Conservation (phyloP, 768 basidiomycete genomes). For the Lanmaoa rubissima region DNA sequence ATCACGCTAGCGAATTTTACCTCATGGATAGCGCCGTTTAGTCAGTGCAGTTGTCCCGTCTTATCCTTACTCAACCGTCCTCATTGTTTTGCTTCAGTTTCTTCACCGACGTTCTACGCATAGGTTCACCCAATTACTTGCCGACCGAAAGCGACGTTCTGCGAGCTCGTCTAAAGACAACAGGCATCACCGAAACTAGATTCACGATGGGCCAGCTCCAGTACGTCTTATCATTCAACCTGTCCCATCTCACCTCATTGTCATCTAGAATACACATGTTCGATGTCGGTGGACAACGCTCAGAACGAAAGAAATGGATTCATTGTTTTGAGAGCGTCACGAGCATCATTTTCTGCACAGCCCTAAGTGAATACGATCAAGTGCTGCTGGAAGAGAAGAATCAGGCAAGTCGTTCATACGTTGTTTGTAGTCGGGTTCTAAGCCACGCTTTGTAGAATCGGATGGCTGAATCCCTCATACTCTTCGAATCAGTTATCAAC, state of each 20-base stretch:
- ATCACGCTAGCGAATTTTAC: slow-evolving; percentile 76
- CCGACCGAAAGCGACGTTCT: slow-evolving; percentile 88
- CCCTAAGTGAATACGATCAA: slow-evolving; percentile 75
- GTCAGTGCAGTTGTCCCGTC: slow-evolving; percentile 42
- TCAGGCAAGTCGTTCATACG: slow-evolving; percentile 21
- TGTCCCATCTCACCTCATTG: not conserved
- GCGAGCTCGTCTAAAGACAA: slow-evolving; percentile 83
- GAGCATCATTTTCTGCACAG: slow-evolving; percentile 76
- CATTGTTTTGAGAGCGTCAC: slow-evolving; percentile 79
- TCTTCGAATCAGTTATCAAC: slow-evolving; percentile 79
- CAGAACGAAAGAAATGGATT: slow-evolving; percentile 82
- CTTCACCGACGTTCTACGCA: slow-evolving; percentile 80
- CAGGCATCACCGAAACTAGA: slow-evolving; percentile 87
- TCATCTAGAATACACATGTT: slow-evolving; percentile 60
- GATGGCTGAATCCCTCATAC: slow-evolving; percentile 69
- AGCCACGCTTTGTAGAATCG: slow-evolving; percentile 49
- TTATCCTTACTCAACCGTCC: not conserved
- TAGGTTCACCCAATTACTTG: slow-evolving; percentile 76
- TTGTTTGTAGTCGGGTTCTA: not conserved
- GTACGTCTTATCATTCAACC: slow-evolving; percentile 32
- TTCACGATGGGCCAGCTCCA: slow-evolving; percentile 68
- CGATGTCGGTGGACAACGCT: slow-evolving; percentile 77
- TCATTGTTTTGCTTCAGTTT: slow-evolving; percentile 50
- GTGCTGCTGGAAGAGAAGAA: slow-evolving; percentile 59
- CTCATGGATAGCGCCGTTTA: slow-evolving; percentile 94